Base-by-base conservation (phyloP, 2,329 filamentous ascomycete species). In the Ophiocordyceps camponoti-leonardi region DNA sequence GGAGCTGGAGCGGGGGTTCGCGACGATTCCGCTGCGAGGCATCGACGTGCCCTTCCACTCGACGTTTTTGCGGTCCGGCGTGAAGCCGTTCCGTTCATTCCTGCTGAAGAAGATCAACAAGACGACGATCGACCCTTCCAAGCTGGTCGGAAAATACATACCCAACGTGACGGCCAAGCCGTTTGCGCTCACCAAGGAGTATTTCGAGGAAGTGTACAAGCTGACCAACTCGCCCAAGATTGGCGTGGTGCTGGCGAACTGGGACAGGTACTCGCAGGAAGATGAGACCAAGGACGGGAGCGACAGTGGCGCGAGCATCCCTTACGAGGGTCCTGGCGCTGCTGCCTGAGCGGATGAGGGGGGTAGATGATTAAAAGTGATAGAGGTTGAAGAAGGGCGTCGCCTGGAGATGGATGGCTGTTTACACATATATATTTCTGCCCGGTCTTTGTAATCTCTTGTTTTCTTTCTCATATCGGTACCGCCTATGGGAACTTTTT, bases 91-190 rank as follows among this genome's bases (percentile, higher is more conserved):
- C 86, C 79, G 92, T 53, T 90, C 82, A 41, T 98, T 98, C 78
- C 67, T 98, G 61, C 81, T 96, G 56, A 98, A 96, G 84, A 98
- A 98, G 78, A 96, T 98, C 70, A 87, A 96, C 75, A 94, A 94
- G 79, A 95, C 88, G 22, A 93, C 85, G 45, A 96, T 98, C 63
- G 92, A 98, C 63, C 92, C 92, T 6, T 83, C 85, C 62, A 96
- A 96, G 74, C 69, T 98, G 58, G 76, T 98, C 54, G 92, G 92
- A 58, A 98, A 98, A 69, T 98, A 98, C 69, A 96, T 98, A 53
- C 92, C 92, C 55, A 98, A 98, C 66, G 93, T 98, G 53, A 98
- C 92, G 46, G 92, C 92, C 48, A 81, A 81, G 67, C 92, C 92
- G 16, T 98, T 98, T 62, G 86, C 87, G 63, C 72, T 98, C 53